Base-by-base conservation (phyloP, 345 rosid species). In the Eucalyptus urophylla region DNA sequence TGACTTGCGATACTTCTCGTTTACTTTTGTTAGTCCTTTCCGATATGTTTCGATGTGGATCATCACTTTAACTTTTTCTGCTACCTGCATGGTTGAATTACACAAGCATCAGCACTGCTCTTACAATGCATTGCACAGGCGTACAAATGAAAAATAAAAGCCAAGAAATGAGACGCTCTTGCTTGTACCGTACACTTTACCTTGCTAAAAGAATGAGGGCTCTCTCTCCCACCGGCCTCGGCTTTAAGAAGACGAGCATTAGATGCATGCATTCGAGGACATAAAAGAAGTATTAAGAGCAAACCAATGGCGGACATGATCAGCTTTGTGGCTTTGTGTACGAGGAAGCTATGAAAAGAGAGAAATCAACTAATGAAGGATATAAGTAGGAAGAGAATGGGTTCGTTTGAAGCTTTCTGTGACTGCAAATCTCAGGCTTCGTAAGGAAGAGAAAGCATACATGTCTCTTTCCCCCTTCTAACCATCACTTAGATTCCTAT, bases 211-310 rank as follows among this genome's bases (percentile, higher is more conserved):
- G 83, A 76, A 76, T 11, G 83, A 40, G 83, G 29, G 47, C 83
- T 40, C 47, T 21, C 43, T 76, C 27, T 37, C 25, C 83, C 83
- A 76, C 16, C 8, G 83, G 83, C 83, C 43, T 76, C 29, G 15
- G 47, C 83, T 76, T 21, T 47, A 21, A 76, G 83, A 76, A 40
- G 90, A 24, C 95, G 93, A 92, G 93, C 96, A 80, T 80, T 47
- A 29, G 92, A 93, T 90, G 92, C 87, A 91, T 91, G 92, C 90
- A 92, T 85, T 86, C 89, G 89, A 72, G 90, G 87, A 50, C 88
- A 87, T 47, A 91, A 86, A 12, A 58, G 86, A 92, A 58, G 89
- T 91, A 86, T 31, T 5, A 86, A 40, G 87, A 90, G 19, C 87
- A 91, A 80, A 87, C 90, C 86, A 69, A 86, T 58, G 16, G 92